Percentiles rank a stretch among this genome's conserved stretches.
Evolutionary conservation across 352 stramenopile species (phyloP).

Genomic region (Halophytophthora batemanensis): DNA sequence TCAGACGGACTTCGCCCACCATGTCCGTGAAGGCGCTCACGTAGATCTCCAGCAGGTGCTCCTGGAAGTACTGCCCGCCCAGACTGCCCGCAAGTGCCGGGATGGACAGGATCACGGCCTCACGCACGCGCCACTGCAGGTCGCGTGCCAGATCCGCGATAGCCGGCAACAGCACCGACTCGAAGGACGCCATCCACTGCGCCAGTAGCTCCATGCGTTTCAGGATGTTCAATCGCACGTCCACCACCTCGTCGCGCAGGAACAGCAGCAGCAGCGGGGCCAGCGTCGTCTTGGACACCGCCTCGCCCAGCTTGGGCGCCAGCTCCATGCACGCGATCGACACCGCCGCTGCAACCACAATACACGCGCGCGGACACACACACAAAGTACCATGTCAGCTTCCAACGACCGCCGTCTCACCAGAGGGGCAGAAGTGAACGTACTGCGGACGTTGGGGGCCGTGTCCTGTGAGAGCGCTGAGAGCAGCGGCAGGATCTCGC

Average conservation of each 20-base stretch:
- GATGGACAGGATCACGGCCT: constrained; percentile 90
- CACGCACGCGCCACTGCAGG: constrained; percentile 92
- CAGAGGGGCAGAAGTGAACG: constrained; percentile 11
- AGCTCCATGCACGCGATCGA: constrained; percentile 92
- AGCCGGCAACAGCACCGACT: constrained; percentile 67
- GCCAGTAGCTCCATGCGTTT: constrained; percentile 90
- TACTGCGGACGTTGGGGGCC: constrained; percentile 84
- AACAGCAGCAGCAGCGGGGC: constrained; percentile 79
- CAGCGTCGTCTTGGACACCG: constrained; percentile 84
- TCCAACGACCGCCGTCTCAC: too few relatives aligned
- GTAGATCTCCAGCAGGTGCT: constrained; percentile 87
- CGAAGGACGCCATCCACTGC: constrained; percentile 90
- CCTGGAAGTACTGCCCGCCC: constrained; percentile 78
- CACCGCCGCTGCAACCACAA: constrained; percentile 50
- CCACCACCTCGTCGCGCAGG: constrained; percentile 86
- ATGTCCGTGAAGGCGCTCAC: constrained; percentile 91
- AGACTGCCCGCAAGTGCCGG: constrained; percentile 89
- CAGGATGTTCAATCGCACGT: constrained; percentile 94
- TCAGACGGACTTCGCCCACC: constrained; percentile 94
- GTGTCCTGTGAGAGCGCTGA: constrained; percentile 91
- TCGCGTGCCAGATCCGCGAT: constrained; percentile 92
- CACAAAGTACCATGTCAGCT: background rate
- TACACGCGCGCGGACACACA: background rate
- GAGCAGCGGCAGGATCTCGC: constrained; percentile 88
- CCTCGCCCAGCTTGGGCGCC: constrained; percentile 87